Evolutionary conservation across 2,329 filamentous ascomycete genomes (phyloP).

Genomic region (Ilyonectria destructans): DNA sequence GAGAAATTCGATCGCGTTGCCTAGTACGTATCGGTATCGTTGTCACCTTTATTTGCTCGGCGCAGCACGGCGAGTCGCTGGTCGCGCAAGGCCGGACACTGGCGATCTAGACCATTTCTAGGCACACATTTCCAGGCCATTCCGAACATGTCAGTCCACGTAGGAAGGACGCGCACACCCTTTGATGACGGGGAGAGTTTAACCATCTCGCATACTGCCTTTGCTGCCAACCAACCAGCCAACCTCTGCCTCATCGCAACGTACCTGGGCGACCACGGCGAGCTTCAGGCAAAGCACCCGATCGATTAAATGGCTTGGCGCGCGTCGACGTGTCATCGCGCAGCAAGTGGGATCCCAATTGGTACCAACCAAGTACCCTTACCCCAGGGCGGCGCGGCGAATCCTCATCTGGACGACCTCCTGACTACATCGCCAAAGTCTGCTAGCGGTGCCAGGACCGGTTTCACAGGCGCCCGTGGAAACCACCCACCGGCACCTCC

Average conservation of each 20-base stretch:
- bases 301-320: conserved; percentile 21
- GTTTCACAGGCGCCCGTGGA: neutral
- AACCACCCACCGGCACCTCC: neutral
- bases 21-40: neutral
- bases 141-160: conserved; percentile 7
- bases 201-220: conserved; percentile 5
- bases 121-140: conserved; percentile 17
- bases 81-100: neutral
- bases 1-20: conserved; percentile 3
- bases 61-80: conserved; percentile 5
- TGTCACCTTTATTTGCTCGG: conserved; percentile 10
- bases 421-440: neutral
- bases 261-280: conserved; percentile 1
- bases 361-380: neutral
- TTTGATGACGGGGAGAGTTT: neutral
- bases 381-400: neutral
- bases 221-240: neutral
- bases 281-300: neutral
- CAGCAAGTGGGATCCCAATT: neutral
- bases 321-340: conserved; percentile 14
- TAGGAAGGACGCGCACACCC: neutral
- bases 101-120: conserved; percentile 21
- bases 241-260: neutral
- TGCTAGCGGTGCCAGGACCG: neutral
- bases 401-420: neutral